Percentiles rank a stretch among this genome's conserved stretches.
Conservation (phyloP, 768 basidiomycete genomes). For the Agaricus sinodeliciosus region DNA sequence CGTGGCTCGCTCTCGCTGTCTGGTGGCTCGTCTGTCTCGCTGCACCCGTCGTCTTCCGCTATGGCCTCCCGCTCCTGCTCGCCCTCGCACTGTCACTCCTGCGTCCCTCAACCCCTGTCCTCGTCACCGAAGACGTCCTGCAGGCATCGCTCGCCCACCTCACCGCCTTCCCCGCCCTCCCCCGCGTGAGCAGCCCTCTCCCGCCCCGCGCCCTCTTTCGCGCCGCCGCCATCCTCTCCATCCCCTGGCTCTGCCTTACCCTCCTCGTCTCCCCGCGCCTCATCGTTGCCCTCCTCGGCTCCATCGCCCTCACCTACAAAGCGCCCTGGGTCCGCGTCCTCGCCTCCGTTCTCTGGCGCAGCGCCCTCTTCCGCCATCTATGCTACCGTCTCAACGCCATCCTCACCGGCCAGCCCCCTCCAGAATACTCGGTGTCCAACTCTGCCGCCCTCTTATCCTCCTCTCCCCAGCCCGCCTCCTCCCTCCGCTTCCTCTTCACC, state of each 20-base stretch:
- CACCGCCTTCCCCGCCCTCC: constrained; percentile 35
- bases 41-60: constrained; percentile 39
- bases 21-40: constrained; percentile 82
- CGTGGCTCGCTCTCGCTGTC: constrained; percentile 55
- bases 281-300: constrained; percentile 52
- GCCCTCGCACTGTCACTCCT: constrained; percentile 21
- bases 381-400: constrained; percentile 44
- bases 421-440: constrained; percentile 29
- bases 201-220: constrained; percentile 42
- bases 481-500: constrained; percentile 79
- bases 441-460: constrained; percentile 24
- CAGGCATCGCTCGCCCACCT: constrained; percentile 59
- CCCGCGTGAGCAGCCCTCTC: constrained; percentile 20
- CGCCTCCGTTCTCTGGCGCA: constrained; percentile 50
- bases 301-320: constrained; percentile 51
- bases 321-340: constrained; percentile 62
- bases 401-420: constrained; percentile 50
- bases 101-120: constrained; percentile 12
- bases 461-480: constrained; percentile 28
- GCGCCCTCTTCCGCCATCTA: constrained; percentile 63
- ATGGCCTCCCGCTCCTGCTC: constrained; percentile 47
- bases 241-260: constrained; percentile 64
- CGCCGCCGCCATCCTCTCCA: constrained; percentile 45
- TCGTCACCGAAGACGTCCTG: constrained; percentile 49
- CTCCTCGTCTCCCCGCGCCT: constrained; percentile 56